A percentile compares a stretch with the other conserved stretches of the same genome.
Evolutionary conservation across 305 asterid genomes (phyloP).

Genomic region (Andrographis paniculata): DNA sequence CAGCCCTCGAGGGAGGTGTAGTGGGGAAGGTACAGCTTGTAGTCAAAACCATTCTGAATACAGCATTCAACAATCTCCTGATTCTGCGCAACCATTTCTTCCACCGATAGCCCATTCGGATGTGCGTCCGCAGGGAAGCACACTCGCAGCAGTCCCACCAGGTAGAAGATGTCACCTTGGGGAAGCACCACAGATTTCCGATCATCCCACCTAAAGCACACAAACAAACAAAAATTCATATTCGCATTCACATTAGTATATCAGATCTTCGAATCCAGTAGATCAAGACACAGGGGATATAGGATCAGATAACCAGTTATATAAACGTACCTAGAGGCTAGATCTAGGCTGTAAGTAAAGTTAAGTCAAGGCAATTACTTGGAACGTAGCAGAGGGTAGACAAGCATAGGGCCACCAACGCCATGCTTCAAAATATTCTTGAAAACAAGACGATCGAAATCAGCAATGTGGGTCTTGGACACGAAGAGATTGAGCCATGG

Average conservation of each 20-base stretch:
- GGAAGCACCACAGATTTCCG: slow-evolving; percentile 64
- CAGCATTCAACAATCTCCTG: slow-evolving; percentile 50
- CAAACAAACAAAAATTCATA: background rate
- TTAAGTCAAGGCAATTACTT: too few relatives aligned
- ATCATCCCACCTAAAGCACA: slow-evolving; percentile 53
- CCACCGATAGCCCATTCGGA: slow-evolving; percentile 37
- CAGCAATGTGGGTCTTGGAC: slow-evolving; percentile 49
- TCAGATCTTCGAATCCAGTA: background rate
- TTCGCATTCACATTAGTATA: too few relatives aligned
- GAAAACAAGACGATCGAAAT: slow-evolving; percentile 64
- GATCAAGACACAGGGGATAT: too few relatives aligned
- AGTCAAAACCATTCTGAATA: slow-evolving; percentile 35
- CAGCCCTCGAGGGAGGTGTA: slow-evolving; percentile 46
- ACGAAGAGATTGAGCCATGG: slow-evolving; percentile 93
- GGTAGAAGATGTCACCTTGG: slow-evolving; percentile 46
- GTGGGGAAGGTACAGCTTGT: slow-evolving; percentile 73
- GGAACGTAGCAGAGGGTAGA: slow-evolving; percentile 79
- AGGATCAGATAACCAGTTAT: too few relatives aligned
- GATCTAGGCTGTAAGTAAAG: too few relatives aligned
- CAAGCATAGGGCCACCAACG: slow-evolving; percentile 83
- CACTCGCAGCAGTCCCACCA: slow-evolving; percentile 69
- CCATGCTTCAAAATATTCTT: slow-evolving; percentile 65
- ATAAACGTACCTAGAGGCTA: too few relatives aligned
- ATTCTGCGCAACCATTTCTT: slow-evolving; percentile 57
- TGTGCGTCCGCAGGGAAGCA: slow-evolving; percentile 42